Base-by-base conservation (phyloP, 805 yeast species). In the Lipomyces yamadae region DNA sequence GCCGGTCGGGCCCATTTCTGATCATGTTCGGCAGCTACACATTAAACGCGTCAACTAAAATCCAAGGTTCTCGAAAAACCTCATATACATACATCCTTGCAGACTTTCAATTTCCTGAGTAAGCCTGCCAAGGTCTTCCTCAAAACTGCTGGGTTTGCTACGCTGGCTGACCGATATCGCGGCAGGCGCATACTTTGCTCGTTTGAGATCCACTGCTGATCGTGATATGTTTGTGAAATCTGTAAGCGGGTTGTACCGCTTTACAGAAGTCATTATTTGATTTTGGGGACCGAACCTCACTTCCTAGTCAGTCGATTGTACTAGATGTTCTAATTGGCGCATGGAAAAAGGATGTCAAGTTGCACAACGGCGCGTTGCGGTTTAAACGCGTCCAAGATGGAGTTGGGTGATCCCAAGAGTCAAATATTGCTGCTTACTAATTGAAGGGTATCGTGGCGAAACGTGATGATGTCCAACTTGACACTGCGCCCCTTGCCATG, bases 1-100 rank as follows among this genome's bases (percentile, higher is more conserved):
- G 86, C 73, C 0, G 83, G 81, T 0, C 95, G 90, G 70, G 94
- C 83, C 67, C 84, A 82, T 81, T 70, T 67, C 72, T 80, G 82
- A 63, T 79, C 81, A 24, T 54, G 33, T 33, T 68, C 72, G 34
- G 52, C 56, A 13, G 62, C 71, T 58, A 52, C 30, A 52, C 24
- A 24, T 24, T 24, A 24, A 13, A 33, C 39, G 33, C 24, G 56
- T 56, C 29, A 58, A 32, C n/a, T 8, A 15, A 42, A 15, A 24
- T 24, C 24, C 24, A 24, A 24, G 24, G 24, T 24, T 24, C 24
- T 24, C 1, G 24, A 24, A 24, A 24, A 24, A 24, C 24, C 24
- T 24, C 24, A 24, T 24, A 24, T 24, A 54, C 63, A 35, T 56
- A 61, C 72, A 35, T 4, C 63, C 75, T 13, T 71, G 68, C 33